Evolutionary conservation across 1,284 basidiomycete genomes (phyloP).

Genomic region (Cryptococcus maquisensis): DNA sequence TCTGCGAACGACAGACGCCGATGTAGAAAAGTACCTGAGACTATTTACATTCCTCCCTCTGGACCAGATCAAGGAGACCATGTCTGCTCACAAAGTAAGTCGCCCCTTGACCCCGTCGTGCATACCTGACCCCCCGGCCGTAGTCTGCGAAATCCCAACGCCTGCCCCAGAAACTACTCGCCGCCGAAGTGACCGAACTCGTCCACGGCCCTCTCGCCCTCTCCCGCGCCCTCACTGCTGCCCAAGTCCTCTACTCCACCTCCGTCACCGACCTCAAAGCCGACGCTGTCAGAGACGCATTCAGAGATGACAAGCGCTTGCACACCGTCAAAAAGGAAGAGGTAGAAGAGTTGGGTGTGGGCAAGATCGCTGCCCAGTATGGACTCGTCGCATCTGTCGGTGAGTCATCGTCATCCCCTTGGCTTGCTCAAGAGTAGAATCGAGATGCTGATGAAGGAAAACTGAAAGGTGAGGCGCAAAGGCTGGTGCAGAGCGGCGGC

Average conservation of each 20-base stretch:
- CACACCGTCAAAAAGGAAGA: constrained; percentile 52
- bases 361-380: constrained; percentile 57
- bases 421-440: not conserved
- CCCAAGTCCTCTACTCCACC: constrained; percentile 60
- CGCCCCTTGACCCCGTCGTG: not conserved
- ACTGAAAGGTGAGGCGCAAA: constrained; percentile 53
- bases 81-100: constrained; percentile 56
- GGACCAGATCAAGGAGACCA: constrained; percentile 57
- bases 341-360: constrained; percentile 54
- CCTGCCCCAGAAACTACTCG: constrained; percentile 74
- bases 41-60: constrained; percentile 76
- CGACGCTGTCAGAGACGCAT: constrained; percentile 55
- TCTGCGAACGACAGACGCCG: constrained; percentile 71
- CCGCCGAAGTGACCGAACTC: constrained; percentile 80
- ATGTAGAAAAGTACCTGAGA: constrained; percentile 74
- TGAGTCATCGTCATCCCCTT: no score
- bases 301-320: constrained; percentile 60
- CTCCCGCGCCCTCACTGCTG: constrained; percentile 58
- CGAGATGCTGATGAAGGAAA: not conserved
- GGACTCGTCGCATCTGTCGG: constrained; percentile 58
- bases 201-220: constrained; percentile 63
- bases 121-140: not conserved
- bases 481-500: constrained; percentile 55
- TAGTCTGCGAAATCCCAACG: constrained; percentile 58
- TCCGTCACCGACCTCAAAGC: constrained; percentile 53